Base-by-base conservation (phyloP, 2,329 filamentous ascomycete species). In the Didymosphaeria variabile region DNA sequence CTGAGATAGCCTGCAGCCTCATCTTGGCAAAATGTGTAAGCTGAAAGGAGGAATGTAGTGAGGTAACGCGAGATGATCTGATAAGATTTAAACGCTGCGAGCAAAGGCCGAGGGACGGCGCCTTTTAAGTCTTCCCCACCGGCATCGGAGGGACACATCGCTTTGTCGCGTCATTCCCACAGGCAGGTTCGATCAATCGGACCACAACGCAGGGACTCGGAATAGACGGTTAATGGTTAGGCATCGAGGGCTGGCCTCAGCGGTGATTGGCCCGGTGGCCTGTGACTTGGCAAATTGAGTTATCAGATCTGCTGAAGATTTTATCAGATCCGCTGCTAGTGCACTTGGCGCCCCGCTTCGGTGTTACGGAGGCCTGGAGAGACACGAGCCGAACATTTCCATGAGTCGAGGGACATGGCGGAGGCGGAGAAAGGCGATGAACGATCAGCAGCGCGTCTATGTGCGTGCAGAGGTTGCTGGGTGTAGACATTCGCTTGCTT, bases 41-140 rank as follows among this genome's bases (percentile, higher is more conserved):
- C 60, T 57, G 19, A 23, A 50, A 40, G 46, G 49, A 51, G 56
- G 50, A 42, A 57, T 55, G 29, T 26, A 52, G 59, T 44, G 59
- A 50, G 46, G 54, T 34, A n/a, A 53, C 40, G 58, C 34, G 53
- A 64, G 71, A 74, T 72, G 74, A 77, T 77, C 75, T 72, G 74
- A 77, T 77, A 73, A 77, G 74, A 76, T 76, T 38, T 17, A 12
- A 38, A n/a, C 7, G 59, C 52, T 47, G 29, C 42, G 47, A 51
- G 54, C 13, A 23, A 61, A 34, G 17, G 53, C 49, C n/a, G 58
- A 64, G 52, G 13, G 32, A 7, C 47, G 42, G 61, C 61, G 60
- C 61, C 62, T 68, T 72, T 71, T 69, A 70, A 42, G 10, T 15
- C 46, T 23, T 32, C 32, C 50, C 34, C 44, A 68, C 61, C 67